Base-by-base conservation (phyloP, 139 green algal species). In the Chlorella vulgaris region DNA sequence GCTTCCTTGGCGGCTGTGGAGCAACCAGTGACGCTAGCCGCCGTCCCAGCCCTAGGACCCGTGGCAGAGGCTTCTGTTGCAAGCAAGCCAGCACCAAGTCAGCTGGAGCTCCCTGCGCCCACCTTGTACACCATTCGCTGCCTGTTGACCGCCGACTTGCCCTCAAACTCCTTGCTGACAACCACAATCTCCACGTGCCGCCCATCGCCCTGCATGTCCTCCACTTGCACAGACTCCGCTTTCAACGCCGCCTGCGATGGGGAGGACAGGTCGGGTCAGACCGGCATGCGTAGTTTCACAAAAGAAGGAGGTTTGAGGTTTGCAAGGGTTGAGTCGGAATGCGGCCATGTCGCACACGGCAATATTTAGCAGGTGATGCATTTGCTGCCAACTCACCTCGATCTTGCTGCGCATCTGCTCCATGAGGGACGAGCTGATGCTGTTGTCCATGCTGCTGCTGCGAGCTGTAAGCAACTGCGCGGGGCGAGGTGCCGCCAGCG, bases 81-180 rank as follows among this genome's bases (percentile, higher is more conserved):
- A n/a, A n/a, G n/a, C n/a, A n/a, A n/a, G n/a, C n/a, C n/a, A n/a
- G 35, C 33, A 35, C n/a, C 7, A 21, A 55, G 13, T 7, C 28
- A 71, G 21, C 31, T 63, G 38, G 33, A 29, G 42, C 31, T 62
- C 33, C 24, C 3, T 39, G 26, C 40, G 24, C 75, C 24, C 71
- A 94, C 92, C 91, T 97, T 97, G 87, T 95, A 97, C 1, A 97
- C 93, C 87, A 96, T 91, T 43, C 92, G 90, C 83, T 97, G 93
- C 42, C 93, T 70, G 69, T 92, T 77, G 53, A 96, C 92, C 38
- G 81, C 83, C 47, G 35, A 92, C 88, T 96, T 93, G 62, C 89
- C 94, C 71, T 93, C 93, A 85, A 97, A 97, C 6, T 80, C 29
- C 29, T 73, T 43, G 4, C 84, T 90, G 13, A 96, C 87, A 18